Conservation (phyloP, 306 rosid genomes). For the Trifolium pratense region DNA sequence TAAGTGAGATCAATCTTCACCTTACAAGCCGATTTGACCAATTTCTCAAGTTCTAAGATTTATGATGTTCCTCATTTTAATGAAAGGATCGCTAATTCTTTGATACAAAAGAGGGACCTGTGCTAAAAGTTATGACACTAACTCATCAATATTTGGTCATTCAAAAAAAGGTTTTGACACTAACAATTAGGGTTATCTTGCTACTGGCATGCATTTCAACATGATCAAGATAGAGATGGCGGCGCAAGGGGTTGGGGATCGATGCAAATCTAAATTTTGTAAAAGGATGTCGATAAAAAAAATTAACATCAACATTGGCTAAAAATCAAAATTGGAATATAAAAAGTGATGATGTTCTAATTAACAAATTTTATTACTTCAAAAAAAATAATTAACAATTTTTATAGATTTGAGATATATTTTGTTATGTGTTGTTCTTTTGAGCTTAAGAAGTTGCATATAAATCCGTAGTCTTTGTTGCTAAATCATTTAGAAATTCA, state of each 20-base stretch:
- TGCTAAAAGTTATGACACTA: neutral
- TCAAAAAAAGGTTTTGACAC: too few relatives aligned
- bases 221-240: conserved; percentile 8
- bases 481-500: conserved; percentile 1
- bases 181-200: too few relatives aligned
- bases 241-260: neutral
- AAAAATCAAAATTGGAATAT: neutral
- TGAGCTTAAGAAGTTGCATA: neutral
- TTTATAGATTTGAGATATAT: conserved; percentile 29
- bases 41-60: too few relatives aligned
- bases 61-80: conserved; percentile 10
- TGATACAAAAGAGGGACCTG: conserved; percentile 14
- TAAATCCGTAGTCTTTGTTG: neutral
- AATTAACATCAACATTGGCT: neutral
- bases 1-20: too few relatives aligned
- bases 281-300: neutral
- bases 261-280: neutral
- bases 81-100: conserved; percentile 11
- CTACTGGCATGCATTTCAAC: neutral
- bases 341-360: neutral
- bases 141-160: too few relatives aligned
- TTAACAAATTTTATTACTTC: conserved; percentile 15
- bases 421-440: neutral
- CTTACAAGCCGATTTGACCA: too few relatives aligned
- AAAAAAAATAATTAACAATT: too few relatives aligned